Percentiles rank a stretch among this genome's conserved stretches.
phyloP scores from a whole-genome alignment of 2,329 filamentous ascomycete species.

The Apiospora malaysiana region DNA sequence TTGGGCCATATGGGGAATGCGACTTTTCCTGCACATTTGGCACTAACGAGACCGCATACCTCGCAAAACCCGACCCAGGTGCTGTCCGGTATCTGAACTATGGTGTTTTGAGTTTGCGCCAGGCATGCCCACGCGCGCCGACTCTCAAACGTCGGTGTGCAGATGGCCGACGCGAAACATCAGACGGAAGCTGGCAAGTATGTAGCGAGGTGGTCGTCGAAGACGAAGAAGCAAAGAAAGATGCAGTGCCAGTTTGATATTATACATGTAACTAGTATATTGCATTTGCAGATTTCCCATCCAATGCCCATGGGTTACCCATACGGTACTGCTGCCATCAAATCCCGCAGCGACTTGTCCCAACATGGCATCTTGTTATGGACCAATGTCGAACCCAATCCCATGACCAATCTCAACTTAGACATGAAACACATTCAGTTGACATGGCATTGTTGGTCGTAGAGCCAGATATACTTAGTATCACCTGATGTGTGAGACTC shows the following conservation, averaged over 20 bases:
- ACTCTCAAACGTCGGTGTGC: slow-evolving; percentile 14
- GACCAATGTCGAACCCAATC: slow-evolving; percentile 3
- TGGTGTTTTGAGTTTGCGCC: slow-evolving; percentile 16
- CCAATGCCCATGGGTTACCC: neutral
- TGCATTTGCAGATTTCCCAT: neutral
- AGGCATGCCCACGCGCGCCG: neutral
- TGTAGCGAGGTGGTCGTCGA: neutral
- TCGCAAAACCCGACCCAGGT: neutral
- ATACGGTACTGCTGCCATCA: neutral
- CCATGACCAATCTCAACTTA: neutral
- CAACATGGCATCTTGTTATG: neutral
- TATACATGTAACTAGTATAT: neutral
- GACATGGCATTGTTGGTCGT: neutral
- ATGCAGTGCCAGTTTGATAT: neutral
- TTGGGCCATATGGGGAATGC: neutral
- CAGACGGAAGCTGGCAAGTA: neutral
- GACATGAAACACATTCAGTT: neutral
- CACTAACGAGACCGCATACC: neutral
- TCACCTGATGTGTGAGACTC: slow-evolving; percentile 1
- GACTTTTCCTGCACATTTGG: neutral
- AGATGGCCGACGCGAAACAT: neutral
- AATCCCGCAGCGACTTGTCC: neutral
- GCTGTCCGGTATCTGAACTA: slow-evolving; percentile 3
- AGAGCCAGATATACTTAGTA: neutral
- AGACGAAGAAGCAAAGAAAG: neutral